phyloP scores from a whole-genome alignment of 805 yeast genomes.

The Maudiozyma turicensis region DNA sequence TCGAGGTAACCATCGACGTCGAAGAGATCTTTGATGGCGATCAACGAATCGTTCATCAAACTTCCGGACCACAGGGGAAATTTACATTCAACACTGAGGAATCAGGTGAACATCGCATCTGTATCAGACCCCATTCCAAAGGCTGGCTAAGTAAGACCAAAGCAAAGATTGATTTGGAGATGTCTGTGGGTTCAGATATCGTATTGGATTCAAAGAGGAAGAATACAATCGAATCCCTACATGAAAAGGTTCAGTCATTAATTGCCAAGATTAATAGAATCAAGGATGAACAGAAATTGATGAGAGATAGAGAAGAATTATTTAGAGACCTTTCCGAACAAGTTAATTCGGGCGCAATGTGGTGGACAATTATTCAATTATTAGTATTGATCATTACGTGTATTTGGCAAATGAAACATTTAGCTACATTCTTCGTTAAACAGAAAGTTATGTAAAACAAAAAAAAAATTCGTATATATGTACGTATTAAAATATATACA shows the following conservation, averaged over 20 bases:
- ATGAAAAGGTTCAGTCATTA: constrained; percentile 47
- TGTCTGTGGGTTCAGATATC: constrained; percentile 55
- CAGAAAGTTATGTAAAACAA: constrained; percentile 50
- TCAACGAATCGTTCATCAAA: constrained; percentile 65
- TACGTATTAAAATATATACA: constrained; percentile 14
- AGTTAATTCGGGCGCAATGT: constrained; percentile 59
- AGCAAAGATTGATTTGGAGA: constrained; percentile 52
- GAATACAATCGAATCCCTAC: constrained; percentile 44
- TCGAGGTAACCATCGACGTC: constrained; percentile 35
- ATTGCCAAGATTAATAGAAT: constrained; percentile 50
- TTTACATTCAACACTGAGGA: constrained; percentile 67
- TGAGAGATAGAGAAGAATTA: constrained; percentile 64
- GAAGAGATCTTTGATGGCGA: constrained; percentile 69
- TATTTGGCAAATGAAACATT: constrained; percentile 63
- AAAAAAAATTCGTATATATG: not conserved
- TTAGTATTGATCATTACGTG: constrained; percentile 58
- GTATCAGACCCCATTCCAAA: constrained; percentile 41
- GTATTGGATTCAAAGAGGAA: constrained; percentile 62
- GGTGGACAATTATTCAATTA: constrained; percentile 64
- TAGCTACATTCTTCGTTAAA: constrained; percentile 68
- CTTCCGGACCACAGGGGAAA: constrained; percentile 54
- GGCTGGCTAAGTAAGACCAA: constrained; percentile 58
- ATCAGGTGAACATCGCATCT: constrained; percentile 70
- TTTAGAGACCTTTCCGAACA: constrained; percentile 66
- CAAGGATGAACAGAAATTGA: constrained; percentile 53